Evolutionary conservation across 331 rosid genomes (phyloP), one percentile per base, ranked within the genome.

Genomic region (Rhamnella rubrinervis): DNA sequence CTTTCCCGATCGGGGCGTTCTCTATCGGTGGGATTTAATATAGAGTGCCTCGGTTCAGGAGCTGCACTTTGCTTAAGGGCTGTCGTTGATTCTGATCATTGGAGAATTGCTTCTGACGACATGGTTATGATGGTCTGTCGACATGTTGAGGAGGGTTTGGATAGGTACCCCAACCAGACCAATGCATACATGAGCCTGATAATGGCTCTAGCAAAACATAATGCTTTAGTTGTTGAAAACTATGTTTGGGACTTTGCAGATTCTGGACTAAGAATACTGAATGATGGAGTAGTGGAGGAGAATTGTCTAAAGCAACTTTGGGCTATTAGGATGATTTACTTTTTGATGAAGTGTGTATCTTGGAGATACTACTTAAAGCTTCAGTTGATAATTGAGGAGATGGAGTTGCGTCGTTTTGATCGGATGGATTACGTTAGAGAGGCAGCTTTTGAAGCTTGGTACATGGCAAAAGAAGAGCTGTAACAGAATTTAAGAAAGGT

Each of bases 401-500:
- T 91, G 96, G 90, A 89, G 59, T 80, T 75, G 72, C 84, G 91
- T 19, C 95, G 83, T 19, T 85, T 83, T 7, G 96, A 93, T 68
- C 84, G 74, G 85, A 91, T 87, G 96, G 91, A 86, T 9, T 89
- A 68, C 71, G 92, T 93, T 57, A 79, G 68, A 73, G 95, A 92
- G 23, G 97, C 97, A 55, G 97, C 98, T 18, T 87, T 76, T 80
- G 98, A 93, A 80, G 96, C 96, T 67, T 58, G 88, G 80, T 95
- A 87, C 82, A 85, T 89, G 46, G 96, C 96, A 23, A 89, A 78
- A 83, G 79, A 71, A 77, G 85, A 57, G 72, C 76, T 2, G 67
- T 46, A 0, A 71, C 86, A 20, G 85, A 75, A 72, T 60, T 68
- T 74, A 77, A 61, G 15, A 86, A 80, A 67, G 73, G 82, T 64